Evolutionary conservation across 83 land plant species (phyloP).

Genomic region (Thuja plicata): DNA sequence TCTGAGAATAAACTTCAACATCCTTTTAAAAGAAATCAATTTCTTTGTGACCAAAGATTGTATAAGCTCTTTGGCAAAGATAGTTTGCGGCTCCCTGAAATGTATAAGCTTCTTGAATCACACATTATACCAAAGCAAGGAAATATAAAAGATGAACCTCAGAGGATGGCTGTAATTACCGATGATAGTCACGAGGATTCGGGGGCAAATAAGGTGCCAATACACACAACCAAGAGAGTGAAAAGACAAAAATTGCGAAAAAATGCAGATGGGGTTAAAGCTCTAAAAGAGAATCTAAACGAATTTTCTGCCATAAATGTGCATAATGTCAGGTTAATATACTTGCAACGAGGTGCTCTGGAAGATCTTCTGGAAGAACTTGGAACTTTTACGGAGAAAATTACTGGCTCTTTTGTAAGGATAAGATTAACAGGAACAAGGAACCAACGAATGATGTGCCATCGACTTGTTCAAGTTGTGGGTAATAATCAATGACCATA

Average conservation of each 20-base stretch:
- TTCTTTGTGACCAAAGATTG: conserved; percentile 40
- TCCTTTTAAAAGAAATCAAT: conserved; percentile 28
- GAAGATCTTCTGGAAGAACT: conserved; percentile 34
- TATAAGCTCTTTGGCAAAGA: conserved; percentile 25
- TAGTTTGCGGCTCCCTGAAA: conserved; percentile 18
- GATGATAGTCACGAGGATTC: neutral
- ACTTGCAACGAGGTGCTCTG: conserved; percentile 39
- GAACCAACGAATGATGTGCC: neutral
- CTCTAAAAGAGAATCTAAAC: conserved; percentile 4
- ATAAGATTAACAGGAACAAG: conserved; percentile 12
- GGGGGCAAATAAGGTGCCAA: neutral
- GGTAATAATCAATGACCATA: neutral
- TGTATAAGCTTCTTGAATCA: conserved; percentile 28
- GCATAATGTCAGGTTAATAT: conserved; percentile 46
- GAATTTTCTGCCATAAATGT: conserved; percentile 28
- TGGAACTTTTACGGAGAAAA: conserved; percentile 41
- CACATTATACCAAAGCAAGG: conserved; percentile 37
- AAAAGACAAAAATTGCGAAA: neutral
- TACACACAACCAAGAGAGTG: neutral
- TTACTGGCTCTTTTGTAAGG: conserved; percentile 45
- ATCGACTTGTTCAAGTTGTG: neutral
- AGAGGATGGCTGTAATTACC: conserved; percentile 18
- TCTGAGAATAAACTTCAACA: conserved; percentile 28
- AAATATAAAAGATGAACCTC: conserved; percentile 15
- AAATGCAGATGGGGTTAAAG: conserved; percentile 3